Conservation (phyloP, 805 yeast species). For the Starmerella sp. region DNA sequence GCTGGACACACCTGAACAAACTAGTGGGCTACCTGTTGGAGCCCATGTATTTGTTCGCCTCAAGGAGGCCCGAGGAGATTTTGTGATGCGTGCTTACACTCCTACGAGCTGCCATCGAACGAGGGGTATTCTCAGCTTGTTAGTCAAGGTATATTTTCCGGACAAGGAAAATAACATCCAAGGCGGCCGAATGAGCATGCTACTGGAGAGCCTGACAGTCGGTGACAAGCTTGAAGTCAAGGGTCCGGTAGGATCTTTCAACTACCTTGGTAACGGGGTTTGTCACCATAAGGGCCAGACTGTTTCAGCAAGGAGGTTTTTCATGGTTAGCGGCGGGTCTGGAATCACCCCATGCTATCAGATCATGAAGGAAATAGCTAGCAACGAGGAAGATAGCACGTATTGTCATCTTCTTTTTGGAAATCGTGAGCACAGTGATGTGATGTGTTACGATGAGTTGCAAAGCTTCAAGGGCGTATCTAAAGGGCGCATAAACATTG, state of each 20-base stretch:
- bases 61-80: constrained; percentile 22
- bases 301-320: constrained; percentile 28
- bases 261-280: constrained; percentile 21
- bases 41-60: constrained; percentile 28
- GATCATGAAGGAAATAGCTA: constrained; percentile 38
- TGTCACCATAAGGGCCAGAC: constrained; percentile 3
- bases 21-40: constrained; percentile 30
- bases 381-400: constrained; percentile 37
- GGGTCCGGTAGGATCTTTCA: constrained; percentile 30
- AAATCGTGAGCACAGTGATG: constrained; percentile 34
- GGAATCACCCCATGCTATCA: constrained; percentile 49
- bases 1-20: constrained; percentile 28
- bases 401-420: constrained; percentile 39
- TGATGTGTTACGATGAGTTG: constrained; percentile 38
- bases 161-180: constrained; percentile 22
- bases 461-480: constrained; percentile 35
- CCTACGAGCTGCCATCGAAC: constrained; percentile 27
- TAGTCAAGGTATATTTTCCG: constrained; percentile 31
- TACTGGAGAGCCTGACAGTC: constrained; percentile 23
- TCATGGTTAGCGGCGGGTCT: constrained; percentile 46
- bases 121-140: constrained; percentile 26
- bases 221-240: constrained; percentile 26
- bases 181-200: constrained; percentile 30
- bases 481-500: constrained; percentile 28
- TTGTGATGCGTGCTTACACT: constrained; percentile 31